Evolutionary conservation across 352 stramenopile species (phyloP).

Genomic region (Phytophthora boehmeriae): DNA sequence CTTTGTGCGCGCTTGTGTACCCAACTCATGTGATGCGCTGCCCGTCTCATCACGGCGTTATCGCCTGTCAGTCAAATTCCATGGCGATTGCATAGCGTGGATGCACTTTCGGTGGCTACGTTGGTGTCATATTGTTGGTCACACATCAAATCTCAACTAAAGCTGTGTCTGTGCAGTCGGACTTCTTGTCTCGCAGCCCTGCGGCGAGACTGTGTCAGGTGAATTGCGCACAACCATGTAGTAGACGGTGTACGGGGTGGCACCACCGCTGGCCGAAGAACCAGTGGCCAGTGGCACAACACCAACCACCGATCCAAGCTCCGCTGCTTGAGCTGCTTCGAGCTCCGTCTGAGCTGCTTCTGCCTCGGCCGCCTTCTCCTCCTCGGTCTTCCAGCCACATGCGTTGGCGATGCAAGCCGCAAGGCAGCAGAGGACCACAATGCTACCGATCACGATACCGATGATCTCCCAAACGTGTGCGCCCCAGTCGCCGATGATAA

Average conservation of each 20-base stretch:
- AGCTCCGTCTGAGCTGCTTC: neutral
- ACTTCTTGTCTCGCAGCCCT: neutral
- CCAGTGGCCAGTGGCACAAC: neutral
- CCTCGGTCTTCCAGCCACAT: slow-evolving; percentile 5
- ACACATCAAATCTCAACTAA: no score
- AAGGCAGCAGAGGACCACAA: slow-evolving; percentile 2
- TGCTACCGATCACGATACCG: slow-evolving; percentile 7
- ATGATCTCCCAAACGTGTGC: slow-evolving; percentile 7
- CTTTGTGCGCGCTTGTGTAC: no score
- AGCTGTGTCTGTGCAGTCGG: no score
- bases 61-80: no score
- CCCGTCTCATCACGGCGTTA: no score
- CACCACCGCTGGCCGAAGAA: neutral
- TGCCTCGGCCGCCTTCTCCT: slow-evolving; percentile 8
- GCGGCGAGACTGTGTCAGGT: neutral
- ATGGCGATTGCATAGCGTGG: no score
- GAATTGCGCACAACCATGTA: neutral
- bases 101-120: no score
- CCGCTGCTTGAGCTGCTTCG: slow-evolving; percentile 4
- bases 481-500: slow-evolving; percentile 5
- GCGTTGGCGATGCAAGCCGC: neutral
- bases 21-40: no score
- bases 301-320: neutral
- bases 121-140: no score
- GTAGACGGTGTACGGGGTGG: neutral